phyloP scores from a whole-genome alignment of 129 eudicot genomes.

The Oenanthe sinensis region DNA sequence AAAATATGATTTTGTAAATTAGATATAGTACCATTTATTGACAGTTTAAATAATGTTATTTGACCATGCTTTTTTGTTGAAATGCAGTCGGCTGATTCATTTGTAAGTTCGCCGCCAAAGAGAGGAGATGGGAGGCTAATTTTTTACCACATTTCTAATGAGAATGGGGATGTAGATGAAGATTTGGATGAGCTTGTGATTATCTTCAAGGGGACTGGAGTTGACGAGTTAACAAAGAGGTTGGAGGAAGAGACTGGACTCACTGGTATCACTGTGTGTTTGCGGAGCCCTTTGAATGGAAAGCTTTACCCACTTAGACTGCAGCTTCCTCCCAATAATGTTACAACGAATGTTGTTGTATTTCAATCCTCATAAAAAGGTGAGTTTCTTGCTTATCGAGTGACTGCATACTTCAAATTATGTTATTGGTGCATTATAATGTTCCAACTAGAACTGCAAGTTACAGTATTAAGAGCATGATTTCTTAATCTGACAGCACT shows the following conservation, averaged over 20 bases:
- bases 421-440: background rate
- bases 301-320: conserved; percentile 71
- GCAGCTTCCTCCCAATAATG: conserved; percentile 78
- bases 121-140: conserved; percentile 60
- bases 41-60: background rate
- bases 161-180: conserved; percentile 42
- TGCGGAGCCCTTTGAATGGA: conserved; percentile 67
- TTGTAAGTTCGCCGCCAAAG: conserved; percentile 36
- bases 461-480: background rate
- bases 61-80: background rate
- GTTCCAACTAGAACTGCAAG: background rate
- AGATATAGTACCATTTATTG: background rate
- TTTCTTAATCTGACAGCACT: background rate
- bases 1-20: background rate
- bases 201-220: conserved; percentile 56
- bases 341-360: conserved; percentile 65
- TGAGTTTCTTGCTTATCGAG: background rate
- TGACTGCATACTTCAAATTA: background rate
- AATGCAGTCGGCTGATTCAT: conserved; percentile 48
- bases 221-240: conserved; percentile 51
- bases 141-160: conserved; percentile 51
- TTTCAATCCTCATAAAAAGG: conserved; percentile 46
- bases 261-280: conserved; percentile 47
- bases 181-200: conserved; percentile 40
- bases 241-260: conserved; percentile 59